Conservation (phyloP, 805 yeast genomes). For the Barnettozyma wickerhamii region DNA sequence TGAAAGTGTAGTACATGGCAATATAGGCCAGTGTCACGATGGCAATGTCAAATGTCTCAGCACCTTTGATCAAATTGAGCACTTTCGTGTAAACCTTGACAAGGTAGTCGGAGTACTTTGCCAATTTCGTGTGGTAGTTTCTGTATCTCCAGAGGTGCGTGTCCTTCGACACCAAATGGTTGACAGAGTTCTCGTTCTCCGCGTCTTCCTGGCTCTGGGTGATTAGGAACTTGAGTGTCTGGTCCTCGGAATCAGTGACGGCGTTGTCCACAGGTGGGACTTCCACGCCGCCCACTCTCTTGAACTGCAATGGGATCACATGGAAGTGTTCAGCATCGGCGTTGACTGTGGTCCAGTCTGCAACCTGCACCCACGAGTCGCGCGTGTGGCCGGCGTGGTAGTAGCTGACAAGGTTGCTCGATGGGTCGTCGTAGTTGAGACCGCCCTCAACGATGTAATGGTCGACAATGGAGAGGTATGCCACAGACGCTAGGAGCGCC, state of each 20-base stretch:
- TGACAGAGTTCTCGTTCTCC: constrained; percentile 8
- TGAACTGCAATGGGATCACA: constrained; percentile 56
- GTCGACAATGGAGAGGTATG: constrained; percentile 72
- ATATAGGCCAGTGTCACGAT: constrained; percentile 75
- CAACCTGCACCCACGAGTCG: constrained; percentile 46
- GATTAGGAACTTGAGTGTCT: constrained; percentile 38
- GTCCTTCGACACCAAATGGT: constrained; percentile 26
- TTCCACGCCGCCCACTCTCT: constrained; percentile 36
- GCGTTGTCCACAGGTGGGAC: constrained; percentile 40
- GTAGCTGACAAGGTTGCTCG: constrained; percentile 26
- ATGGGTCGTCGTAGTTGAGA: constrained; percentile 7
- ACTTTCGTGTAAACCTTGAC: constrained; percentile 37
- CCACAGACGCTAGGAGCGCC: constrained; percentile 70
- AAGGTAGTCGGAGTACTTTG: constrained; percentile 52
- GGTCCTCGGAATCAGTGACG: constrained; percentile 35
- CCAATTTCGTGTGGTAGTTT: constrained; percentile 46
- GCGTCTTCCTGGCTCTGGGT: constrained; percentile 23
- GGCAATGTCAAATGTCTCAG: constrained; percentile 82
- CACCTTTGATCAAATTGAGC: constrained; percentile 50
- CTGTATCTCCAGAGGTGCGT: constrained; percentile 60
- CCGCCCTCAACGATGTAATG: constrained; percentile 44
- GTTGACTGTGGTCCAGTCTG: constrained; percentile 33
- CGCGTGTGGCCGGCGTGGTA: constrained; percentile 33
- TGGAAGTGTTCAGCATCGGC: constrained; percentile 40
- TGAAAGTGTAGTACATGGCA: constrained; percentile 84